Conservation (phyloP, 805 yeast genomes). For the Kluyveromyces siamensis region DNA sequence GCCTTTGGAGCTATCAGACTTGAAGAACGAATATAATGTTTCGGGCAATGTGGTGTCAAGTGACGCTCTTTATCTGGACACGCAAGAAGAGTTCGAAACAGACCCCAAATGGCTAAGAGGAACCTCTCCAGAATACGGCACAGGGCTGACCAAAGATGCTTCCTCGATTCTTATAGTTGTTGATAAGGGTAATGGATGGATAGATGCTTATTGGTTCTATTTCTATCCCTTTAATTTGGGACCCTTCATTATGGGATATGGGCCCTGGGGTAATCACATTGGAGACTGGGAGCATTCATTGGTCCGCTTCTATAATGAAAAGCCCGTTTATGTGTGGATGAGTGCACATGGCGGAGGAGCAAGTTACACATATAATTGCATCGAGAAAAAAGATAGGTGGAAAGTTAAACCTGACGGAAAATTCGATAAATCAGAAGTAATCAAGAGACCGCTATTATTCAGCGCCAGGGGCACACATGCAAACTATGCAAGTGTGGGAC, state of each 20-base stretch:
- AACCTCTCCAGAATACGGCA: slow-evolving; percentile 55
- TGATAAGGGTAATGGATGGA: slow-evolving; percentile 91
- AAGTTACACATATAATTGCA: slow-evolving; percentile 68
- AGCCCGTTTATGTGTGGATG: slow-evolving; percentile 87
- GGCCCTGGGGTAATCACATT: slow-evolving; percentile 94
- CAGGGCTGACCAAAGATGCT: slow-evolving; percentile 65
- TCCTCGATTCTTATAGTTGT: slow-evolving; percentile 78
- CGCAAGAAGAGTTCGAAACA: slow-evolving; percentile 58
- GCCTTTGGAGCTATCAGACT: slow-evolving; percentile 22
- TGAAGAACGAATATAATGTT: slow-evolving; percentile 12
- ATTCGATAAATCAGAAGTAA: slow-evolving; percentile 54
- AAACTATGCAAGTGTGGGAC: slow-evolving; percentile 91
- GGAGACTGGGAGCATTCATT: slow-evolving; percentile 98
- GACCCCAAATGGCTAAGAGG: slow-evolving; percentile 88
- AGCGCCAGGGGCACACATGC: slow-evolving; percentile 97
- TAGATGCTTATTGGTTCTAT: slow-evolving; percentile 94
- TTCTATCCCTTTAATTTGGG: slow-evolving; percentile 92
- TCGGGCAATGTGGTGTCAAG: slow-evolving; percentile 14
- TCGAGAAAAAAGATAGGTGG: slow-evolving; percentile 47
- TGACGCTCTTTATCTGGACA: slow-evolving; percentile 45
- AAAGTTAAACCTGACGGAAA: slow-evolving; percentile 88
- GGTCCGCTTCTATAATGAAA: slow-evolving; percentile 72
- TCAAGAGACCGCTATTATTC: slow-evolving; percentile 63
- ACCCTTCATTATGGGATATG: slow-evolving; percentile 94
- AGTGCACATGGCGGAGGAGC: slow-evolving; percentile 98